These are phyloP conservation scores for Didymella lethalis DNA, from an alignment of 2,329 filamentous ascomycete species.

Conservation along the genomic window DNA sequence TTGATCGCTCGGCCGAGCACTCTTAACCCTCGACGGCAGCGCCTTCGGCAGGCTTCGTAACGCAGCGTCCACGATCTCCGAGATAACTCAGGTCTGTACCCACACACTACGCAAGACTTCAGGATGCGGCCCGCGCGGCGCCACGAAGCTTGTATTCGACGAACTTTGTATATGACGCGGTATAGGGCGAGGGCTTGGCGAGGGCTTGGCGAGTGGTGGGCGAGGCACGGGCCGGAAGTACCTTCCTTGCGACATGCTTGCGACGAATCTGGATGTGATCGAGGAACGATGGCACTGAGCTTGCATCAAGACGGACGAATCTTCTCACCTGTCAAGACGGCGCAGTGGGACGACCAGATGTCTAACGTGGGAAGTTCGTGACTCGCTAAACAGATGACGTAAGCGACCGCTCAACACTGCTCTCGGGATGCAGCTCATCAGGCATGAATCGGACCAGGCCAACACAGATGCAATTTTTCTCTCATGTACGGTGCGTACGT, in stretches of 20 bases:
- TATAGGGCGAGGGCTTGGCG: not conserved
- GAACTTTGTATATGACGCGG: not conserved
- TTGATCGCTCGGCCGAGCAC: conserved; percentile 14
- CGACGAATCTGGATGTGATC: not conserved
- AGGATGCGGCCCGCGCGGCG: conserved; percentile 15
- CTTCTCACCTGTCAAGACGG: not conserved
- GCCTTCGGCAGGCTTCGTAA: not conserved
- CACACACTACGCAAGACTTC: not conserved
- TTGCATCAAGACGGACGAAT: not conserved
- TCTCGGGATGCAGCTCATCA: not conserved
- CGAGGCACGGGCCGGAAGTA: not conserved
- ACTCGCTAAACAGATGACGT: not conserved
- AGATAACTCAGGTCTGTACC: conserved; percentile 1
- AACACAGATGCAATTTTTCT: not conserved
- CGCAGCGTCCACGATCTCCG: conserved; percentile 7
- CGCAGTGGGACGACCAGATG: not conserved
- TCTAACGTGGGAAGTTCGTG: not conserved
- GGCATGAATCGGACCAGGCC: not conserved
- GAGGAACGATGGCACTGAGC: not conserved
- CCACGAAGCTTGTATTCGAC: conserved; percentile 14
- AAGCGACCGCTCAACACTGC: not conserved
- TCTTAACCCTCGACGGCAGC: not conserved
- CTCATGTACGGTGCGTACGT: not conserved
- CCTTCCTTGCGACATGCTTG: not conserved
- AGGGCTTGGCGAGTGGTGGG: not conserved